Evolutionary conservation across 1,284 basidiomycete species (phyloP), one percentile per base, ranked within the genome.

Genomic region (Jaminaea rosea): DNA sequence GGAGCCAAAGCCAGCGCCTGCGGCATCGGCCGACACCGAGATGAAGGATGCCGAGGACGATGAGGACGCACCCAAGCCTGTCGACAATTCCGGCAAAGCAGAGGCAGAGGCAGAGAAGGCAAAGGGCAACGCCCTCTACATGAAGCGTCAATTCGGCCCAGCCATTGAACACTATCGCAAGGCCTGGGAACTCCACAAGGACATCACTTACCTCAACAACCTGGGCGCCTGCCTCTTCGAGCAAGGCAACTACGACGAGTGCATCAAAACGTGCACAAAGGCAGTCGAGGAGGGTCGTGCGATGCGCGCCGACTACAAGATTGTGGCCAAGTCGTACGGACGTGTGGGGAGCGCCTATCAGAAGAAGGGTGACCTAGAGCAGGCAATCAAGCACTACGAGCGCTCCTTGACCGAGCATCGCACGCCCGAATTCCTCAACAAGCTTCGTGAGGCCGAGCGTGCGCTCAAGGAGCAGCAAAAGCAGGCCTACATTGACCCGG

Each of bases 131-230:
- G 84, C 82, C 41, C 83, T 84, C 13, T 97, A 97, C 81, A 89
- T 92, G 79, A 83, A 85, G 67, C 82, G 85, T 58, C 81, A 80
- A 52, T 76, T 77, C 49, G 66, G 57, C 23, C 51, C 60, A 1
- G 76, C 76, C 26, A 65, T 70, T 24, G 59, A 58, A 19, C 63
- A 72, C 57, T 77, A 76, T 63, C 41, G 82, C 62, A 85, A 87
- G 72, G 93, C 93, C 3, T 97, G 93, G 92, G 88, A 94, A 49
- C 73, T 83, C 13, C 90, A 85, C 81, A 88, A 94, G 76, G 91
- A 98, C 75, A 81, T 96, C 62, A 88, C 89, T 6, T 97, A 86
- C 81, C 79, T 98, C 50, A 73, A 72, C 66, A 74, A 74, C 51
- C 59, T 74, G 29, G 73, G 69, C 84, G 91, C 93, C 48, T 90